These are phyloP conservation scores for Gloeostereum incarnatum DNA, from an alignment of 768 basidiomycete species.

Conservation along the genomic window DNA sequence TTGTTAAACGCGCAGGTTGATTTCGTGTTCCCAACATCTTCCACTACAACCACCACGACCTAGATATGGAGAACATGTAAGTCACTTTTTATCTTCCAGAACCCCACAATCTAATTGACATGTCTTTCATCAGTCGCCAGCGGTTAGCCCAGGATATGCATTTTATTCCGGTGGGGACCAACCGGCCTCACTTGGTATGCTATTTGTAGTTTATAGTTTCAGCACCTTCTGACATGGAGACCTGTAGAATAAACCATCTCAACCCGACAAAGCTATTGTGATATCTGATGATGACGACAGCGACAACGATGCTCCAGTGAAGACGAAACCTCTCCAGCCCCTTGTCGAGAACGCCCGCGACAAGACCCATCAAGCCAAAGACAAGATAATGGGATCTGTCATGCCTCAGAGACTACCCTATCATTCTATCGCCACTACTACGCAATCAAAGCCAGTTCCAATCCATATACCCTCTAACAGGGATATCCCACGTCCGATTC, in stretches of 20 bases:
- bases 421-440: background rate
- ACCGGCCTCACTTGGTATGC: background rate
- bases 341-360: background rate
- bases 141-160: slow-evolving; percentile 5
- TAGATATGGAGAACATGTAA: slow-evolving; percentile 7
- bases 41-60: no score
- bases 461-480: background rate
- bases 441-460: background rate
- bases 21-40: no score
- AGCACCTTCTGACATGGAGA: background rate
- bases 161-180: slow-evolving; percentile 1
- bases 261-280: background rate
- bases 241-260: background rate
- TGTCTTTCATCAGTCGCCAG: slow-evolving; percentile 1
- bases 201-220: background rate
- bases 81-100: background rate
- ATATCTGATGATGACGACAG: slow-evolving; percentile 3
- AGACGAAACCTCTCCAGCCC: background rate
- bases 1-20: no score
- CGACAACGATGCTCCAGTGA: background rate
- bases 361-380: background rate
- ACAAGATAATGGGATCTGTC: background rate
- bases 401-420: background rate
- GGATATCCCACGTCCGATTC: background rate
- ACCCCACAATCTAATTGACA: background rate